Evolutionary conservation across 371 early-diverging fungal genomes (phyloP).

Genomic region (Apophysomyces elegans): DNA sequence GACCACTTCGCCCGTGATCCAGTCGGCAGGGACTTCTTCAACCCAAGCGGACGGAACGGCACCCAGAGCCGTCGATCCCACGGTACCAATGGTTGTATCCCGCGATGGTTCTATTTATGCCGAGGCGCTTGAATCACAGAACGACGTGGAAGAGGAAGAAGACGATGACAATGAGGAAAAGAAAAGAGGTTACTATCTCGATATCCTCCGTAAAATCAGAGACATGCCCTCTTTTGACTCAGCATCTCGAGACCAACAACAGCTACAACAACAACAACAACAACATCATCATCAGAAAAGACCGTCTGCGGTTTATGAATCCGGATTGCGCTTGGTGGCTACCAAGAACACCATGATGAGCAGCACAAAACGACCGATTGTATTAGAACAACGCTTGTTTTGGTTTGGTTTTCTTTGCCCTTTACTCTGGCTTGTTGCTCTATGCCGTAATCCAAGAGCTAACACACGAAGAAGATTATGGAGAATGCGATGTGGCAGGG

Average conservation of each 20-base stretch:
- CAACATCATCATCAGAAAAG: no score
- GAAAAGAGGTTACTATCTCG: background rate
- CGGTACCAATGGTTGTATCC: background rate
- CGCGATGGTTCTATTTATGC: background rate
- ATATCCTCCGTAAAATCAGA: background rate
- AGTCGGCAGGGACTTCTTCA: background rate
- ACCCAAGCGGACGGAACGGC: background rate
- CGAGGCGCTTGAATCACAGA: slow-evolving; percentile 2
- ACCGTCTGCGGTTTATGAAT: no score
- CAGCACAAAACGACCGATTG: background rate
- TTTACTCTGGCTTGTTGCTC: slow-evolving; percentile 3
- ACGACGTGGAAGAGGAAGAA: background rate
- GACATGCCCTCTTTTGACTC: background rate
- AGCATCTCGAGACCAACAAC: background rate
- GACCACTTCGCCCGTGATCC: background rate
- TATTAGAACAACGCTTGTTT: background rate
- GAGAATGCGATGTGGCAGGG: slow-evolving; percentile 2
- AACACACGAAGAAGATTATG: background rate
- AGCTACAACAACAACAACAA: no score
- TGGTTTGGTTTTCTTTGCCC: slow-evolving; percentile 3
- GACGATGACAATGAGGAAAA: background rate
- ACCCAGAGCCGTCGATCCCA: background rate
- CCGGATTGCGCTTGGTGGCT: background rate
- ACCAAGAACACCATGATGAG: background rate
- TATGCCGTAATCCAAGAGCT: background rate